These are phyloP conservation scores for Candida albicans DNA, from an alignment of 1,139 yeast genomes.

Conservation along the genomic window DNA sequence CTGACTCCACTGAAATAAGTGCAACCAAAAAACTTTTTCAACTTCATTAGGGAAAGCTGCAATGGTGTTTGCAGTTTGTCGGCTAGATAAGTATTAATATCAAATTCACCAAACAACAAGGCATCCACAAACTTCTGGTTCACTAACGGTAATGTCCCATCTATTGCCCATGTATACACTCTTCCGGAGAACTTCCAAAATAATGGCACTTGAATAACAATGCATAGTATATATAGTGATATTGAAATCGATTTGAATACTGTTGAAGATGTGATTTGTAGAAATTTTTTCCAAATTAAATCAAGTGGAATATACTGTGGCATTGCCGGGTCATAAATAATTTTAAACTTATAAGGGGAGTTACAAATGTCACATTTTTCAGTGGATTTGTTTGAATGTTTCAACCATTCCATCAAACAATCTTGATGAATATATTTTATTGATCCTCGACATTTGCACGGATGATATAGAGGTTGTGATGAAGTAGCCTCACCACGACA, in stretches of 20 bases:
- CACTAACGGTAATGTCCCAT: constrained; percentile 46
- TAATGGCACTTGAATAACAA: constrained; percentile 56
- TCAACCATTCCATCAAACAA: constrained; percentile 87
- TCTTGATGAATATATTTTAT: constrained; percentile 92
- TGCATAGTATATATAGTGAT: constrained; percentile 36
- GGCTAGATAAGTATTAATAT: constrained; percentile 16
- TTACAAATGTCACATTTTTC: constrained; percentile 89
- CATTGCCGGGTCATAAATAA: constrained; percentile 69
- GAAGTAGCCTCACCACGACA: constrained; percentile 89
- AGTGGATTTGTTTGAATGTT: constrained; percentile 56
- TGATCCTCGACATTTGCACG: constrained; percentile 93
- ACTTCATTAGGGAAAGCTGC: constrained; percentile 15
- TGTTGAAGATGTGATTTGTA: constrained; percentile 25
- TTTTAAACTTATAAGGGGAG: constrained; percentile 68
- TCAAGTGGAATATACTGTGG: constrained; percentile 63
- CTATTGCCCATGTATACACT: constrained; percentile 53
- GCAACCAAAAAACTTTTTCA: constrained; percentile 26
- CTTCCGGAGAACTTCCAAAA: constrained; percentile 56
- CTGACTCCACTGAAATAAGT: constrained; percentile 45
- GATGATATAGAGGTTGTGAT: constrained; percentile 81
- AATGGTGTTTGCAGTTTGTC: constrained; percentile 4
- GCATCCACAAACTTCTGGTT: constrained; percentile 39
- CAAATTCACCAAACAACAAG: constrained; percentile 48
- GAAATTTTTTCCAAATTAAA: constrained; percentile 43
- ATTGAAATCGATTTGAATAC: constrained; percentile 29